Evolutionary conservation across 805 yeast species (phyloP).

Genomic region (Diddensiella caesifluorescens): DNA sequence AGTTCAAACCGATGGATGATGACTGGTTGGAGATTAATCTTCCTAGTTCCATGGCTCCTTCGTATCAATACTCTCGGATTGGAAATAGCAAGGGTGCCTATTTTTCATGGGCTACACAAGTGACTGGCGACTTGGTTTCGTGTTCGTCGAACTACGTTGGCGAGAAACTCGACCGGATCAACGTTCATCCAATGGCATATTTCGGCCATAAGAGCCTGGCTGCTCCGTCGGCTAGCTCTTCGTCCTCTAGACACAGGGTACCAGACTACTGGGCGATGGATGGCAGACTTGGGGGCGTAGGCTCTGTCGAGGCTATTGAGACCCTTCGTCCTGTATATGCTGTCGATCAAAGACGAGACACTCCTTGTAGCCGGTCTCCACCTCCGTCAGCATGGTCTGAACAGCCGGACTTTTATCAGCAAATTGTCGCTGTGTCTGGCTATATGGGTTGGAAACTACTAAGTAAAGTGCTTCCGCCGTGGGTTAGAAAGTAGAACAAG

Average conservation of each 20-base stretch:
- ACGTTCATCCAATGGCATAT: background rate
- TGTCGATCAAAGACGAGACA: background rate
- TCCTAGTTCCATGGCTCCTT: background rate
- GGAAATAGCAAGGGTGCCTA: slow-evolving; percentile 2
- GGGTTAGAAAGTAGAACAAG: slow-evolving; percentile 14
- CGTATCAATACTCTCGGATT: background rate
- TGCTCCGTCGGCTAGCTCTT: background rate
- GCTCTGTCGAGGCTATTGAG: slow-evolving; percentile 4
- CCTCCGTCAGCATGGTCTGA: background rate
- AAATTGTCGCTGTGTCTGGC: slow-evolving; percentile 20
- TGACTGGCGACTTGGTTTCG: slow-evolving; percentile 20
- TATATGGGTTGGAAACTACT: slow-evolving; percentile 21
- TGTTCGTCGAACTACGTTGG: slow-evolving; percentile 18
- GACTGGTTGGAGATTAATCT: slow-evolving; percentile 18
- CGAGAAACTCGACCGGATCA: slow-evolving; percentile 10
- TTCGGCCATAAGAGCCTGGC: background rate
- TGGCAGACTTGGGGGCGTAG: background rate
- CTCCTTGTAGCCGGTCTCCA: background rate
- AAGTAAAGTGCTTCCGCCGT: slow-evolving; percentile 13
- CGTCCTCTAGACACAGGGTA: background rate
- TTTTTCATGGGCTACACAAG: slow-evolving; percentile 18
- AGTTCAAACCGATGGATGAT: slow-evolving; percentile 22
- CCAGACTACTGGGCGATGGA: background rate
- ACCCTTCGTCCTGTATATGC: background rate
- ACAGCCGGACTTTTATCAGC: slow-evolving; percentile 20